These are phyloP conservation scores for Helicocarpus griseus DNA, from an alignment of 2,329 filamentous ascomycete species.

Conservation along the genomic window DNA sequence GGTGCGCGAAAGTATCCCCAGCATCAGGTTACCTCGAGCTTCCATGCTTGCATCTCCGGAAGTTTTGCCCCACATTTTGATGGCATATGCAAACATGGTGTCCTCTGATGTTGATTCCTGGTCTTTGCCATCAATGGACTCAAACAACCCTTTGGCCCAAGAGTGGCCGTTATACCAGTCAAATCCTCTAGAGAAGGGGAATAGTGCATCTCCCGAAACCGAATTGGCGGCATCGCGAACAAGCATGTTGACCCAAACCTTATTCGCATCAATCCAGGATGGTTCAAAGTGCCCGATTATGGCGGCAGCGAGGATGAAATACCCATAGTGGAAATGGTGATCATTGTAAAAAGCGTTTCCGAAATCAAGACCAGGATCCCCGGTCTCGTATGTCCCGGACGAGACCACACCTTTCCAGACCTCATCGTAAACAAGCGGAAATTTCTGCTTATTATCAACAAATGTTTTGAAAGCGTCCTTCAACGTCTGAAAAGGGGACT, in stretches of 20 bases:
- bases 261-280: constrained; percentile 62
- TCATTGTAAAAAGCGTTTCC: constrained; percentile 72
- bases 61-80: constrained; percentile 89
- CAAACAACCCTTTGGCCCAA: constrained; percentile 61
- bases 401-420: constrained; percentile 76
- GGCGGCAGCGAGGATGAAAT: constrained; percentile 80
- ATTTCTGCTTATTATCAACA: constrained; percentile 57
- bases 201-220: constrained; percentile 57
- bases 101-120: constrained; percentile 84
- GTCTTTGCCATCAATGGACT: constrained; percentile 45
- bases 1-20: constrained; percentile 64
- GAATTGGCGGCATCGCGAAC: constrained; percentile 80
- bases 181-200: constrained; percentile 73
- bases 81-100: constrained; percentile 71
- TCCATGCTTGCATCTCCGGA: constrained; percentile 71
- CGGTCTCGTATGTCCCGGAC: constrained; percentile 59
- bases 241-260: constrained; percentile 70
- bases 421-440: constrained; percentile 45
- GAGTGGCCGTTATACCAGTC: constrained; percentile 95
- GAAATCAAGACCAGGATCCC: constrained; percentile 66
- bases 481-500: constrained; percentile 50
- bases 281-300: constrained; percentile 72
- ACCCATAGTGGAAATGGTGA: constrained; percentile 61
- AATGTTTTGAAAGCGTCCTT: constrained; percentile 60
- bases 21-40: constrained; percentile 72